Evolutionary conservation across 495 filamentous ascomycete genomes (phyloP).

Genomic region (Opeltia flavorubescens): DNA sequence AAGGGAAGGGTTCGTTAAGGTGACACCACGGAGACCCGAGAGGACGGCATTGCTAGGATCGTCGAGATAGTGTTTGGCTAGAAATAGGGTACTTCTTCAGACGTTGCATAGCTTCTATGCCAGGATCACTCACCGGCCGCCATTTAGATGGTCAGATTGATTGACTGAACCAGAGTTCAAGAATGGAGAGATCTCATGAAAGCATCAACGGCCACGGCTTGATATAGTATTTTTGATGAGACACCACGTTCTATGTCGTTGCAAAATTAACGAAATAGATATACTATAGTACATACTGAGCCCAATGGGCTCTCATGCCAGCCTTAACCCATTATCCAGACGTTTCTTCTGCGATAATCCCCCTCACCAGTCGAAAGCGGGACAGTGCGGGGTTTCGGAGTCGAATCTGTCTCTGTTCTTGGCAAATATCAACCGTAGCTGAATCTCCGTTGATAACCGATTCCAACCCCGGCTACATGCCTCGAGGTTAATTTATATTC

Average conservation of each 20-base stretch:
- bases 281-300: too few relatives aligned
- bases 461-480: neutral
- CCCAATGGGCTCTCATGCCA: too few relatives aligned
- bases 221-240: too few relatives aligned
- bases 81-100: neutral
- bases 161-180: too few relatives aligned
- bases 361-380: neutral
- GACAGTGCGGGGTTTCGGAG: neutral
- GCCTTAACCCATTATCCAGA: too few relatives aligned
- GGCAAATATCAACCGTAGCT: neutral
- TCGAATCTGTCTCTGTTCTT: neutral
- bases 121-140: neutral
- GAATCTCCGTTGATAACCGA: neutral
- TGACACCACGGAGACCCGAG: slow-evolving; percentile 60
- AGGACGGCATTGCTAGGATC: slow-evolving; percentile 71
- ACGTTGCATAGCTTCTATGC: neutral
- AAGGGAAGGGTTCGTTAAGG: slow-evolving; percentile 74
- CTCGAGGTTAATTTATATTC: too few relatives aligned
- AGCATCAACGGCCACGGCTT: too few relatives aligned
- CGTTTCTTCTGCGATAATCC: neutral
- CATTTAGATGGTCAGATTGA: too few relatives aligned
- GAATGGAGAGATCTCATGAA: too few relatives aligned
- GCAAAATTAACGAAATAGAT: too few relatives aligned
- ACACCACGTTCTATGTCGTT: too few relatives aligned
- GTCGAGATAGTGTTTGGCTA: slow-evolving; percentile 82